phyloP scores from a whole-genome alignment of 345 rosid species.

The Alliaria petiolata region DNA sequence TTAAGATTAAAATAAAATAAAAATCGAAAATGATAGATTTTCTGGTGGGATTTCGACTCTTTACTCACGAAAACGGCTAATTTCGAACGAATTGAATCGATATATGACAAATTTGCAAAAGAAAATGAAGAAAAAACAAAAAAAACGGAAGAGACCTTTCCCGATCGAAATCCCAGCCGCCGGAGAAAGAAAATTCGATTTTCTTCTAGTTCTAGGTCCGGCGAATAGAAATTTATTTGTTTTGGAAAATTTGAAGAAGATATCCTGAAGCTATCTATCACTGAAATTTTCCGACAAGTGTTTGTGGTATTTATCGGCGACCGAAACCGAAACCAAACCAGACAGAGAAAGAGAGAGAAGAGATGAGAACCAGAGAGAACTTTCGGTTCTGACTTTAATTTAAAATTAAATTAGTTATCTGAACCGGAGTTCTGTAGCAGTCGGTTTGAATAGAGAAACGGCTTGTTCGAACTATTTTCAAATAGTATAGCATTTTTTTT shows the following conservation, averaged over 20 bases:
- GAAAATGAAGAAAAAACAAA: background rate
- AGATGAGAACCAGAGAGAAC: too few relatives aligned
- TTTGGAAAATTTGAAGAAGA: background rate
- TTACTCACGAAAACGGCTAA: background rate
- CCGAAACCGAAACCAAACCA: background rate
- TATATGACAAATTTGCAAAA: background rate
- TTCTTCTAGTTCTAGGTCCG: background rate
- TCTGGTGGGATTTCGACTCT: background rate
- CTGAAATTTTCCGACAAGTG: background rate
- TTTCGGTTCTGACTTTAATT: too few relatives aligned
- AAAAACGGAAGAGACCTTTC: background rate
- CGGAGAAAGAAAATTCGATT: background rate
- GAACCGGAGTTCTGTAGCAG: too few relatives aligned
- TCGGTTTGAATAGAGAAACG: too few relatives aligned
- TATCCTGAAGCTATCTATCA: background rate
- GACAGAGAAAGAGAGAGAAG: background rate
- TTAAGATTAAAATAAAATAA: background rate
- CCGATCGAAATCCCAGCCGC: background rate
- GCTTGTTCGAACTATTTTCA: too few relatives aligned
- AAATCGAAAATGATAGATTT: background rate
- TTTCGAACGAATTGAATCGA: background rate
- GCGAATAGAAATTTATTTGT: background rate
- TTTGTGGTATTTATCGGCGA: background rate
- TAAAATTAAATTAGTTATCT: too few relatives aligned
- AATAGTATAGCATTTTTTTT: too few relatives aligned